A percentile compares a stretch with the other conserved stretches of the same genome.
Conservation (phyloP, 495 filamentous ascomycete species). For the Podospora pseudocomata region DNA sequence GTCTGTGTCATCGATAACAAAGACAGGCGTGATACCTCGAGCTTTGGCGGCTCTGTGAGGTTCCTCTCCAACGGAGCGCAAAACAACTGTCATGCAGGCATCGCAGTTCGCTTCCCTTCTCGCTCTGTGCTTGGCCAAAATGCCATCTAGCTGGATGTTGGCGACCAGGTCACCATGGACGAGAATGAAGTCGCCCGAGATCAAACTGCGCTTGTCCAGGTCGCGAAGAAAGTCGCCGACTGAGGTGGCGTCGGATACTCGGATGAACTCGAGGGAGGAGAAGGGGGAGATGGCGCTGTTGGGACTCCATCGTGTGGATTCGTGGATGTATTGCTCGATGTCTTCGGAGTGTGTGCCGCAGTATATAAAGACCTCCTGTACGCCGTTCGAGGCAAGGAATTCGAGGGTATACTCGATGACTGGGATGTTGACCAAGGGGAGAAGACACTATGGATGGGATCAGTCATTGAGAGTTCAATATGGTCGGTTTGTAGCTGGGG, state of each 20-base stretch:
- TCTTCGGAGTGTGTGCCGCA: conserved; percentile 85
- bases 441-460: conserved; percentile 63
- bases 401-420: conserved; percentile 97
- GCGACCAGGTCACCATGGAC: conserved; percentile 94
- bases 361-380: conserved; percentile 89
- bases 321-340: conserved; percentile 76
- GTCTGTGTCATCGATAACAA: conserved; percentile 76
- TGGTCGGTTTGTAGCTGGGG: conserved; percentile 7
- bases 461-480: conserved; percentile 7
- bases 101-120: conserved; percentile 83
- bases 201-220: conserved; percentile 79
- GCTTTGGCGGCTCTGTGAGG: conserved; percentile 66
- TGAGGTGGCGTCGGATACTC: conserved; percentile 73
- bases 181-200: conserved; percentile 85
- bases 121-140: conserved; percentile 73
- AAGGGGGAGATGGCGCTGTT: conserved; percentile 70
- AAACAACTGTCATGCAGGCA: conserved; percentile 96
- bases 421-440: conserved; percentile 89
- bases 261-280: conserved; percentile 74
- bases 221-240: conserved; percentile 95
- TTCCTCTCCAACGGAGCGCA: conserved; percentile 69
- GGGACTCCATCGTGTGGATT: conserved; percentile 43
- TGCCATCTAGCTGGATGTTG: conserved; percentile 77
- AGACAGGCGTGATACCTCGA: conserved; percentile 70
- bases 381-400: conserved; percentile 89